These are phyloP conservation scores for Raphanus hybrid DNA, from an alignment of 441 rosid genomes.

Conservation along the genomic window DNA sequence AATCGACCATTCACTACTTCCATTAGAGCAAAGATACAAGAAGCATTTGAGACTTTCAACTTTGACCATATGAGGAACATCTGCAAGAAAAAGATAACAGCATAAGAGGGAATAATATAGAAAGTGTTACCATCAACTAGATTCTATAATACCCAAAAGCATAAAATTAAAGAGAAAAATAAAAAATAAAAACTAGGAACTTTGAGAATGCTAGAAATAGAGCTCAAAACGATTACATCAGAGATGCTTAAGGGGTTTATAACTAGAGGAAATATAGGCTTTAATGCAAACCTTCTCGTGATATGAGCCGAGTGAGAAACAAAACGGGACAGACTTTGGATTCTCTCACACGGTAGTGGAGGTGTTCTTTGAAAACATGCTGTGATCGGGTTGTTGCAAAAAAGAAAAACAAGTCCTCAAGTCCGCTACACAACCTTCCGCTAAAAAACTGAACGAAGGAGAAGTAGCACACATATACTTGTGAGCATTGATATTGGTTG, in stretches of 20 bases:
- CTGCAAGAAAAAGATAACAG: constrained; percentile 55
- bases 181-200: background rate
- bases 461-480: constrained; percentile 24
- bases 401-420: constrained; percentile 69
- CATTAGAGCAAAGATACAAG: constrained; percentile 67
- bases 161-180: constrained; percentile 1
- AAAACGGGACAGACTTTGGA: constrained; percentile 71
- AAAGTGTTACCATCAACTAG: constrained; percentile 13
- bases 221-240: constrained; percentile 5
- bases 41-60: constrained; percentile 84
- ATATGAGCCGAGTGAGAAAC: constrained; percentile 69
- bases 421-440: constrained; percentile 49
- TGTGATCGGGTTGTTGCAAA: constrained; percentile 61
- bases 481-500: constrained; percentile 20
- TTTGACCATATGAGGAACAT: constrained; percentile 62
- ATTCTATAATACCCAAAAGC: background rate
- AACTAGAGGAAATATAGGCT: constrained; percentile 7
- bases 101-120: constrained; percentile 22
- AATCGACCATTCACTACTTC: constrained; percentile 58
- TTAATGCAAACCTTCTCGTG: constrained; percentile 69
- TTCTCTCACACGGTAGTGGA: constrained; percentile 62
- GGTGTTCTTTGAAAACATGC: constrained; percentile 73
- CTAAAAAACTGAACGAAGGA: constrained; percentile 60
- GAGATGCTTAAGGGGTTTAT: constrained; percentile 17
- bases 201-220: constrained; percentile 13